Evolutionary conservation across 192 early-diverging fungal genomes (phyloP), one percentile per base, ranked within the genome.

Genomic region (Cetraspora pellucida): DNA sequence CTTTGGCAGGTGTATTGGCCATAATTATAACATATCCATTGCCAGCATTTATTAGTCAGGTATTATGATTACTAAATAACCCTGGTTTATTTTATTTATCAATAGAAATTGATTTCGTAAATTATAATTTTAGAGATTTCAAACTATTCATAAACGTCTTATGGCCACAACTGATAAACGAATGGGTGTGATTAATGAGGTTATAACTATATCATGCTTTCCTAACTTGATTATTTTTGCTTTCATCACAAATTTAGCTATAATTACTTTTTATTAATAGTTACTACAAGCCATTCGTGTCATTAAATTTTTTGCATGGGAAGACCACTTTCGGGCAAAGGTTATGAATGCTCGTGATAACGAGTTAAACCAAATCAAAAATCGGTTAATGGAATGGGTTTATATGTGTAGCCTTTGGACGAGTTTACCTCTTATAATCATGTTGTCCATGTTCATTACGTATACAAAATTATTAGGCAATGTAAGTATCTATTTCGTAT

Each of bases 291-390:
- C 94, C 49, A 97, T 99, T 52, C 88, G 95, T 23, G 93, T 97
- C 28, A 90, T 99, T 71, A 99, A 99, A 80, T 89, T 98, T 72
- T 94, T 94, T 83, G 93, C 91, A 31, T 95, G 94, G 94, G 91
- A 94, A 81, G 72, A 84, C 52, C 84, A 88, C 64, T 95, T 98
- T 77, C 78, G 90, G 54, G 83, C 87, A 30, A 87, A 89, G 50
- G 86, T 97, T 16, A 83, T 87, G 5, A 85, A 80, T 16, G 86
- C 89, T 27, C 88, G 92, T 44, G 83, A 88, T n/a, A 81, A 80
- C n/a, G 92, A 95, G 81, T 79, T 94, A 21, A 80, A 77, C 52
- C 82, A 83, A 27, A 81, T 91, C 68, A 82, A 84, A 55, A 77
- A 80, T 27, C 81, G 86, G 10, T 82, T 89, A 50, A 27, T 89